These are phyloP conservation scores for Sugiyamaella pinicola DNA, from an alignment of 1,139 yeast genomes.

Conservation along the genomic window DNA sequence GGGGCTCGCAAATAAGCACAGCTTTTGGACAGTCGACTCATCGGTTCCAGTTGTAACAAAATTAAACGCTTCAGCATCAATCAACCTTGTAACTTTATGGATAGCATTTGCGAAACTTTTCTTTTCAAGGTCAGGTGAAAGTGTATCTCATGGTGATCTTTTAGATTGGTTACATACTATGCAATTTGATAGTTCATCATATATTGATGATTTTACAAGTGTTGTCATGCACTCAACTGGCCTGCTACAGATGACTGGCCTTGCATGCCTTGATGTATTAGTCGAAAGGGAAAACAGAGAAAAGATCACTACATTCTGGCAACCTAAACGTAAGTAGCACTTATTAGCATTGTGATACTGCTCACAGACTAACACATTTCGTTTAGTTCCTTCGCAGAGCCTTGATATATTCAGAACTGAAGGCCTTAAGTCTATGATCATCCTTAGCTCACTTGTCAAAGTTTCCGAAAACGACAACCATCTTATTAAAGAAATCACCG, in stretches of 20 bases:
- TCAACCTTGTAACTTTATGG: slow-evolving; percentile 22
- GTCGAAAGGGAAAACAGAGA: neutral
- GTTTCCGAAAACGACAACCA: neutral
- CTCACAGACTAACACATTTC: neutral
- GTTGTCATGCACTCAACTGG: slow-evolving; percentile 5
- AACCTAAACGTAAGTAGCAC: slow-evolving; percentile 11
- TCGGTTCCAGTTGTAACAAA: neutral
- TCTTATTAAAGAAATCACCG: slow-evolving; percentile 26
- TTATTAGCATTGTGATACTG: neutral
- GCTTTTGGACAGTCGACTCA: slow-evolving; percentile 8
- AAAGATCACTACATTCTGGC: neutral
- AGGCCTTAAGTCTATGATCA: slow-evolving; percentile 25
- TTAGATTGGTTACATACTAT: slow-evolving; percentile 18
- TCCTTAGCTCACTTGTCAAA: slow-evolving; percentile 21
- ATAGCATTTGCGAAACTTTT: slow-evolving; percentile 19
- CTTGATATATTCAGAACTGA: slow-evolving; percentile 17
- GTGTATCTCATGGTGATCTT: slow-evolving; percentile 14
- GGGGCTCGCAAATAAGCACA: neutral
- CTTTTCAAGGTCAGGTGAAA: slow-evolving; percentile 10
- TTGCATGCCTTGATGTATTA: slow-evolving; percentile 1
- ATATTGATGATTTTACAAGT: slow-evolving; percentile 2
- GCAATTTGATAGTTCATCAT: neutral
- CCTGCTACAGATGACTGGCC: neutral
- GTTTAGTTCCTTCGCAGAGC: slow-evolving; percentile 25
- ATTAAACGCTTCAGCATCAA: slow-evolving; percentile 2